Base-by-base conservation (phyloP, 768 basidiomycete genomes). In the Lactarius vividus region DNA sequence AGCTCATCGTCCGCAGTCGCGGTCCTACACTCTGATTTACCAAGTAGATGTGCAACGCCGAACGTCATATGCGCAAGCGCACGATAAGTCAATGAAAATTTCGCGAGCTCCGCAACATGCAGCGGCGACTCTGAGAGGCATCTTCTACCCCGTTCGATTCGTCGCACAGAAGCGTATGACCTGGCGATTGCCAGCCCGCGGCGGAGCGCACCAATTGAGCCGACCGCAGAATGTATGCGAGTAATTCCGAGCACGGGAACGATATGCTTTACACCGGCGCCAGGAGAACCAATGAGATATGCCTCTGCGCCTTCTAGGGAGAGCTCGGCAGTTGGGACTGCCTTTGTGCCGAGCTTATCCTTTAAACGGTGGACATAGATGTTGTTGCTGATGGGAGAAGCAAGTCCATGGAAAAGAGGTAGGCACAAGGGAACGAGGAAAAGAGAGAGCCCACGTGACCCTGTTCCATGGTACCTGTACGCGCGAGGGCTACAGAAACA, bases 161-260 rank as follows among this genome's bases (percentile, higher is more conserved):
- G 72, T 46, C 89, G 84, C 11, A 88, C 85, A 8, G 74, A 74
- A 0, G 91, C 83, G 71, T 87, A 91, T 16, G 86, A 80, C 9
- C 83, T 82, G 7, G 88, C 88, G 58, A 89, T 85, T 33, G 84
- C 79, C 29, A 92, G 81, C 64, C 83, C 84, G 69, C 85, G 85
- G 63, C 85, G 83, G 29, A 93, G 74, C 57, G 78, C 76, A 3
- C 88, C 86, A 20, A 85, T 75, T 4, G 84, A 83, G 18, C 78
- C 75, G 16, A 85, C 78, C 6, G 87, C 82, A 4, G 85, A 88
- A 77, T 89, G 85, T 4, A 90, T 73, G 3, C 90, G 88, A 0
- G 90, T 91, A 73, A 92, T 90, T 74, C 89, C 90, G 44, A 92
- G 83, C 9, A 91, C 85, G 0, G 89, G 84, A 4, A 86, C 77